These are phyloP conservation scores for Nakaseomyces kungkrabaensis DNA, from an alignment of 1,139 yeast species.

Conservation along the genomic window DNA sequence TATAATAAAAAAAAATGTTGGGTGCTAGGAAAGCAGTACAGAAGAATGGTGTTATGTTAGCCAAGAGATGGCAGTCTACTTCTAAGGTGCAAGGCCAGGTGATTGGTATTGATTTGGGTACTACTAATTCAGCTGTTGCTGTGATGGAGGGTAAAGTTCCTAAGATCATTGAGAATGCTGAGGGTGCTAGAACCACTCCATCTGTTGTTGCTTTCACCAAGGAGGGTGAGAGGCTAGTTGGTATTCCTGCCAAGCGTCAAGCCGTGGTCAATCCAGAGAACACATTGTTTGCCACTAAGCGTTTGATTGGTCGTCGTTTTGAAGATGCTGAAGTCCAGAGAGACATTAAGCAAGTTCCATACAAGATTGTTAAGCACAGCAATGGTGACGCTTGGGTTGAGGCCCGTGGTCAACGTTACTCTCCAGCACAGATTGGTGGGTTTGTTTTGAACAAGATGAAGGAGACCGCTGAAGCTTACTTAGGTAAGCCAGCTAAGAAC, in stretches of 20 bases:
- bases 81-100: slow-evolving; percentile 48
- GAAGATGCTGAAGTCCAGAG: slow-evolving; percentile 95
- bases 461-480: slow-evolving; percentile 90
- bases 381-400: slow-evolving; percentile 99
- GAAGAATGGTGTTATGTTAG: neutral
- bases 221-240: slow-evolving; percentile 91
- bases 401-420: slow-evolving; percentile 86
- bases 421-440: slow-evolving; percentile 98
- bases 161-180: slow-evolving; percentile 93
- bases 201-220: slow-evolving; percentile 97
- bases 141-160: slow-evolving; percentile 96
- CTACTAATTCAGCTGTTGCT: slow-evolving; percentile 99
- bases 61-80: slow-evolving; percentile 37
- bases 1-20: neutral
- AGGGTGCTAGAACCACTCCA: slow-evolving; percentile 98
- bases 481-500: slow-evolving; percentile 74
- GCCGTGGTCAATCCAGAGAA: slow-evolving; percentile 98
- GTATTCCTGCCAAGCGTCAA: slow-evolving; percentile 98
- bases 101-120: slow-evolving; percentile 97
- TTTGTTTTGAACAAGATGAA: slow-evolving; percentile 85
- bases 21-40: slow-evolving; percentile 1
- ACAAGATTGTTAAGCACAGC: slow-evolving; percentile 89
- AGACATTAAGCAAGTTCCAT: slow-evolving; percentile 93
- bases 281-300: slow-evolving; percentile 95
- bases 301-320: slow-evolving; percentile 96